These are phyloP conservation scores for Lentinula sp. DNA, from an alignment of 768 basidiomycete species.

Conservation along the genomic window DNA sequence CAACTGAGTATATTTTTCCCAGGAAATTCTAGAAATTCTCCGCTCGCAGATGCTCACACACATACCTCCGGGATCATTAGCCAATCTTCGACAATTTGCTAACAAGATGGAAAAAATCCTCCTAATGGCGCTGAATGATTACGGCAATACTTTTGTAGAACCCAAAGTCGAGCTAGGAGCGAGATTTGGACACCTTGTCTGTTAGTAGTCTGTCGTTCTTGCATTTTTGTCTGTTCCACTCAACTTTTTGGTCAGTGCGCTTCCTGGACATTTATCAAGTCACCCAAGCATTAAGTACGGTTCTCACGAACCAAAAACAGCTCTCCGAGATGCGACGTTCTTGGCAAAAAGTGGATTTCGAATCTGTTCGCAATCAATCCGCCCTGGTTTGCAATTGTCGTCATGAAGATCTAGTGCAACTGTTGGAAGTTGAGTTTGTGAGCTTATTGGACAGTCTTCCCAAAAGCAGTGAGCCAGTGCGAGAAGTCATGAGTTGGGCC, in stretches of 20 bases:
- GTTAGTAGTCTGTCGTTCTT: constrained; percentile 40
- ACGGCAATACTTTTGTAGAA: constrained; percentile 85
- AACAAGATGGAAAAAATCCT: constrained; percentile 91
- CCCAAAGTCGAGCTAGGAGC: constrained; percentile 89
- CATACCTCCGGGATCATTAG: constrained; percentile 60
- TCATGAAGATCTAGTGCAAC: constrained; percentile 81
- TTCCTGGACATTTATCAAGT: constrained; percentile 92
- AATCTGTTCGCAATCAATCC: constrained; percentile 89
- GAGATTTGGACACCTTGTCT: constrained; percentile 84
- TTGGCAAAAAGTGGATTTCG: constrained; percentile 86
- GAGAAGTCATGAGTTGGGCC: constrained; percentile 87
- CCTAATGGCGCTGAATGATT: constrained; percentile 72
- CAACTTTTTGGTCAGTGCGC: constrained; percentile 48
- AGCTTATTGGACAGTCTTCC: constrained; percentile 63
- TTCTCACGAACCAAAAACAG: constrained; percentile 83
- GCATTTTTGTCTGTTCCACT: constrained; percentile 3
- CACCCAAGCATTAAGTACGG: constrained; percentile 83
- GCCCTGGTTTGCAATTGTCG: constrained; percentile 91
- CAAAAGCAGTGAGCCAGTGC: constrained; percentile 74
- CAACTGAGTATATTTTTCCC: constrained; percentile 14
- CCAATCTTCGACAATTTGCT: constrained; percentile 73
- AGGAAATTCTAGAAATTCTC: constrained; percentile 87
- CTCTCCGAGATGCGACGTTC: constrained; percentile 81
- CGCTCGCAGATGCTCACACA: constrained; percentile 81
- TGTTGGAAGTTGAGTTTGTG: constrained; percentile 82